Conservation (phyloP, 352 stramenopile species). For the Globisporangium iwayamae region DNA sequence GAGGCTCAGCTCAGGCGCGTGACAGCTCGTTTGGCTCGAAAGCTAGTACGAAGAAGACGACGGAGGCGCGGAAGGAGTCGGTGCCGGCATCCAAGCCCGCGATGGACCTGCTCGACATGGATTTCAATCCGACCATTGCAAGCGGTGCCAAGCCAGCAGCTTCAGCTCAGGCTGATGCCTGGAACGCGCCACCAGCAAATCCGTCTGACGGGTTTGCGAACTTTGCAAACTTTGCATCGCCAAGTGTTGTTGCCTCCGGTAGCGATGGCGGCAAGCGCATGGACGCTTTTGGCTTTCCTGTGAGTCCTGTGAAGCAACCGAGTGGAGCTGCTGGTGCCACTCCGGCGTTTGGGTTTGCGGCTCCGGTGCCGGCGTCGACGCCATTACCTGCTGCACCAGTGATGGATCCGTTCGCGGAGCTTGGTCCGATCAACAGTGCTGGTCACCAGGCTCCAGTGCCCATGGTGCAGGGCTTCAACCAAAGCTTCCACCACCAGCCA, state of each 20-base stretch:
- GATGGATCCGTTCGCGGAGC: slow-evolving; percentile 49
- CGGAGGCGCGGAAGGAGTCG: slow-evolving; percentile 52
- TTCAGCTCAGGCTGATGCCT: slow-evolving; percentile 9
- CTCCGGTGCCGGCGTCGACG: slow-evolving; percentile 13
- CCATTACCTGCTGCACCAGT: slow-evolving; percentile 19
- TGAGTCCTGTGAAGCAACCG: slow-evolving; percentile 43
- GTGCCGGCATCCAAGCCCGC: slow-evolving; percentile 26
- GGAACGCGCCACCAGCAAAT: slow-evolving; percentile 12
- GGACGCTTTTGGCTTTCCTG: slow-evolving; percentile 52
- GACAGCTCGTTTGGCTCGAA: slow-evolving; percentile 3
- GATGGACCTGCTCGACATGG: slow-evolving; percentile 58
- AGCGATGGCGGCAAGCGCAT: slow-evolving; percentile 24
- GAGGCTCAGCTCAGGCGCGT: neutral
- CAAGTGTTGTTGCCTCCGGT: slow-evolving; percentile 15
- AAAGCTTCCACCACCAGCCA: slow-evolving; percentile 13
- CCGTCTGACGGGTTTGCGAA: slow-evolving; percentile 44
- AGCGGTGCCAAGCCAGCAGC: slow-evolving; percentile 19
- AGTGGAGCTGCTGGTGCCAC: slow-evolving; percentile 1
- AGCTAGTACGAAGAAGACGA: slow-evolving; percentile 34
- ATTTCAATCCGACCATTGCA: slow-evolving; percentile 62
- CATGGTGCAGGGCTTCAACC: slow-evolving; percentile 17
- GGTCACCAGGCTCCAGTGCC: neutral
- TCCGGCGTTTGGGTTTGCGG: slow-evolving; percentile 32
- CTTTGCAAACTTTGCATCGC: slow-evolving; percentile 60
- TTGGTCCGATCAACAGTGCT: slow-evolving; percentile 17